Base-by-base conservation (phyloP, 2,329 filamentous ascomycete species). In the Ascochyta pisi region DNA sequence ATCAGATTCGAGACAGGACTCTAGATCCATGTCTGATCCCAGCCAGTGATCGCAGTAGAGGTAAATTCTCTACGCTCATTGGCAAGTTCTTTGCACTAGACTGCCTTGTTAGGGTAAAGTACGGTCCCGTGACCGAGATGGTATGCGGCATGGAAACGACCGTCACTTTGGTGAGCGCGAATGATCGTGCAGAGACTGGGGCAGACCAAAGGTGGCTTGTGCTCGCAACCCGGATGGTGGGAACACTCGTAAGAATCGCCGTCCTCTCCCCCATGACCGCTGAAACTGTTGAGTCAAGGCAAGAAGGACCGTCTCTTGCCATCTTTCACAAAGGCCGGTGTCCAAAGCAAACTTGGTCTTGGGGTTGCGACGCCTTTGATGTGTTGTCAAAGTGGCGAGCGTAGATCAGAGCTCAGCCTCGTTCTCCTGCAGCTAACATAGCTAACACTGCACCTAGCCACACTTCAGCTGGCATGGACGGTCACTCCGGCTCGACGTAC, bases 321-420 rank as follows among this genome's bases (percentile, higher is more conserved):
- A 42, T 48, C 27, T 44, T 51, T 22, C 41, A 55, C 40, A 35
- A 55, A 44, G 44, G 39, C n/a, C 41, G 27, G 31, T 43, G 3
- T 33, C 39, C 38, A 41, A 26, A 57, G 48, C 57, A 50, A 38
- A 39, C 35, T 45, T 42, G 23, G n/a, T 45, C 19, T 29, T 38
- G 53, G 52, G 24, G 41, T 54, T 58, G 50, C 57, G 57, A 55
- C 53, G 54, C 50, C 60, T 61, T 67, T 66, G 64, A 70, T 71
- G 69, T 61, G 69, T 62, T 72, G 69, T 66, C 68, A 66, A 50
- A 57, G 67, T 70, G 68, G 69, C 69, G 66, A 70, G 57, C 29
- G 60, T 41, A 42, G 66, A 68, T 66, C 63, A 41, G 43, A 39
- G 54, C 71, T 65, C 71, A 75, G 73, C 73, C 71, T 73, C 73